Evolutionary conservation across 345 rosid species (phyloP).

Genomic region (Mangifera indica): DNA sequence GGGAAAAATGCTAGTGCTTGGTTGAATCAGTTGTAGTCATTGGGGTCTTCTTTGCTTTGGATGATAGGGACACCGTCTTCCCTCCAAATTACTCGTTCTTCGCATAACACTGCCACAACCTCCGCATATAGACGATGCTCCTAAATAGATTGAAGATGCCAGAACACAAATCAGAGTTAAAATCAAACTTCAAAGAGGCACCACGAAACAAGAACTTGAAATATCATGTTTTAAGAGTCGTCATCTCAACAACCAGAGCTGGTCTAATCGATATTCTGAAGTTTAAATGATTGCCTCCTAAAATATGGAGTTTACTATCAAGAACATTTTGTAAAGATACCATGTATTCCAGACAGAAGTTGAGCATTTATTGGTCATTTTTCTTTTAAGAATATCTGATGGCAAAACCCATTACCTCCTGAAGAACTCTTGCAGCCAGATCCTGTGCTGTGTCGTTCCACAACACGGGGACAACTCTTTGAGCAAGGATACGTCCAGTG

Average conservation of each 20-base stretch:
- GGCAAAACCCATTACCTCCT: constrained; percentile 42
- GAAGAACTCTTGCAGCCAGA: constrained; percentile 77
- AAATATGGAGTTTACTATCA: not conserved
- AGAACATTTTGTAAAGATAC: not conserved
- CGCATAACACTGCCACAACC: constrained; percentile 60
- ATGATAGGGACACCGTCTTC: constrained; percentile 85
- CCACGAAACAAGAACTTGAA: not conserved
- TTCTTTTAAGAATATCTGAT: not conserved
- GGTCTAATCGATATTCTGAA: not conserved
- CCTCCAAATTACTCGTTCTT: constrained; percentile 76
- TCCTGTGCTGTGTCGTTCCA: constrained; percentile 67
- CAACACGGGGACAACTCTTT: constrained; percentile 63
- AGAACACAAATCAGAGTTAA: not conserved
- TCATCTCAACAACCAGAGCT: not conserved
- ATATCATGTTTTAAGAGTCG: not conserved
- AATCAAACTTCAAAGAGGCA: not conserved
- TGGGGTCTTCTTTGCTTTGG: constrained; percentile 50
- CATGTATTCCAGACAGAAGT: not conserved
- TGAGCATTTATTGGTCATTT: not conserved
- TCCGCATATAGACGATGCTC: constrained; percentile 81
- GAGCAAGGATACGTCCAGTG: constrained; percentile 83
- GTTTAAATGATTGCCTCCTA: not conserved
- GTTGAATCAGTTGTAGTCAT: constrained; percentile 34
- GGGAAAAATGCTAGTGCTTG: not conserved
- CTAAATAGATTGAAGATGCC: constrained; percentile 32